Evolutionary conservation across 495 filamentous ascomycete genomes (phyloP), one percentile per base, ranked within the genome.

Genomic region (Cladorrhinum samala): DNA sequence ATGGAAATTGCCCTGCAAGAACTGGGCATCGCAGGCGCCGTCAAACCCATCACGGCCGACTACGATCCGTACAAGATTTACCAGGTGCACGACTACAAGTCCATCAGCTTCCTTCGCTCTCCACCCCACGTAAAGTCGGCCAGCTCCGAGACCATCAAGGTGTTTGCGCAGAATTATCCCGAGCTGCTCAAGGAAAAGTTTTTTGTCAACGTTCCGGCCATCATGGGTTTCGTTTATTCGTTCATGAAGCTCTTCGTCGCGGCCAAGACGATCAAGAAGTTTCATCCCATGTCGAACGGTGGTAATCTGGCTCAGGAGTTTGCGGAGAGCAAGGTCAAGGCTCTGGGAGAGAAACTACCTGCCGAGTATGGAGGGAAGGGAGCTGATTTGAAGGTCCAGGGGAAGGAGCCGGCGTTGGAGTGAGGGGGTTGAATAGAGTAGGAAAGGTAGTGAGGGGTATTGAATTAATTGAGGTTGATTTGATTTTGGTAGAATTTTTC

Each of bases 1-100:
- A 92, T 95, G 90, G 91, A 95, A 61, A 74, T 85, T 23, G 83
- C 85, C 5, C 71, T 95, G 27, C 70, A 81, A 42, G 80, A 87
- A 43, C 79, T 96, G 21, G 73, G 82, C 44, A 73, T 95, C 50
- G 53, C 72, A 11, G 73, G 78, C 14, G 86, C 86, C 18, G 87
- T 81, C 16, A 70, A 75, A 50, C 79, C 84, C 23, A 91, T 95
- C 57, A 84, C 87, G 1, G 85, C 88, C 55, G 79, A 83, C 46
- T 77, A 79, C 55, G 91, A 96, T 65, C 88, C 87, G 1, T 93
- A 95, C 70, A 84, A 89, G 71, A 87, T 90, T 65, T 77, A 87
- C 55, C 90, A 96, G 68, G 82, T 96, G 5, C 91, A 96, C 73
- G 91, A 96, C 72, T 96, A 94, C 76, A 73, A 86, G 55, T 82